These are phyloP conservation scores for Pharus latifolius DNA, from an alignment of 176 grass and related monocot genomes.

Conservation along the genomic window DNA sequence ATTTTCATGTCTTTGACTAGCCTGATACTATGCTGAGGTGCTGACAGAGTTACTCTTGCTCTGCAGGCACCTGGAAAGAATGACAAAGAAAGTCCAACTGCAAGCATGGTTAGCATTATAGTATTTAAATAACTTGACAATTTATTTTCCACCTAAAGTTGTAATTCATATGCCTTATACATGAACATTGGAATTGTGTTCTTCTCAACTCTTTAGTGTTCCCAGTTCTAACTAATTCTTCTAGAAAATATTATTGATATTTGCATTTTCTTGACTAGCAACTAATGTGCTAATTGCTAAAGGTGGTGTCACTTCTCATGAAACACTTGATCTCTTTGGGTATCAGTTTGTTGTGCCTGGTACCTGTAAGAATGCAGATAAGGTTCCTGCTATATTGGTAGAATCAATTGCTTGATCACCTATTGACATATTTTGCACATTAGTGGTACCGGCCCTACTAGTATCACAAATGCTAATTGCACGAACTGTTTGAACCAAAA, in stretches of 20 bases:
- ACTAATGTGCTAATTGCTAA: not conserved
- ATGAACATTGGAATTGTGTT: not conserved
- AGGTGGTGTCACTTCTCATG: not conserved
- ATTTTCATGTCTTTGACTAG: constrained; percentile 3
- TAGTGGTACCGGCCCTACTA: not conserved
- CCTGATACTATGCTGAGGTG: constrained; percentile 10
- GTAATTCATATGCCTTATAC: not conserved
- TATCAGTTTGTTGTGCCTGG: not conserved
- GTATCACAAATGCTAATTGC: not conserved
- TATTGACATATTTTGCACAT: not conserved
- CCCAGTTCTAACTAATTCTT: not conserved
- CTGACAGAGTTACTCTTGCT: constrained; percentile 16
- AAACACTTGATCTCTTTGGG: not conserved
- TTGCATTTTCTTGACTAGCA: too few species aligned
- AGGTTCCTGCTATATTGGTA: not conserved
- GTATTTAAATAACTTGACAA: not conserved
- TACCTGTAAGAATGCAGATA: not conserved
- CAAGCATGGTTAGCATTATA: constrained; percentile 61
- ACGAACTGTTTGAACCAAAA: not conserved
- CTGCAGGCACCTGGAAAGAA: constrained; percentile 88
- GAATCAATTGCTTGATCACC: not conserved
- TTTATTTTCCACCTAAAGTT: not conserved
- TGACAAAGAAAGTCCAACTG: constrained; percentile 73
- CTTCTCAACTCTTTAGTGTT: not conserved
- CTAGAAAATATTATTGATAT: not conserved